These are phyloP conservation scores for Wickerhamomyces bisporus DNA, from an alignment of 805 yeast species.

Conservation along the genomic window DNA sequence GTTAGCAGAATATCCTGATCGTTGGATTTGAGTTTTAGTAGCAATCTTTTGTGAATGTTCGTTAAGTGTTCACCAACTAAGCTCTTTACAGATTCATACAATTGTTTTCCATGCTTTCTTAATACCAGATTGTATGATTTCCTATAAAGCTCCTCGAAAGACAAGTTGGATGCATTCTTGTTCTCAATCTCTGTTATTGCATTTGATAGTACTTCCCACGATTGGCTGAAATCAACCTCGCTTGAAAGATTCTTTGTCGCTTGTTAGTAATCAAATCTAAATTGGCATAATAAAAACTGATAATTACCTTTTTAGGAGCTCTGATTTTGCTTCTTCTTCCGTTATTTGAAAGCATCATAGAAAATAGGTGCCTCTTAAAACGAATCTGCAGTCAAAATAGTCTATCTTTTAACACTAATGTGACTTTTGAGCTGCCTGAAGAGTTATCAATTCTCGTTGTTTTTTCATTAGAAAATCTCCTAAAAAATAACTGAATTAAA, in stretches of 20 bases:
- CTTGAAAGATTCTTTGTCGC: slow-evolving; percentile 25
- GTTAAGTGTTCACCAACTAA: slow-evolving; percentile 45
- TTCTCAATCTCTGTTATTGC: slow-evolving; percentile 71
- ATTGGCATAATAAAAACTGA: too few species aligned
- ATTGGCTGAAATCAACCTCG: slow-evolving; percentile 51
- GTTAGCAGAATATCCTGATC: slow-evolving; percentile 29
- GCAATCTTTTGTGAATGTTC: slow-evolving; percentile 17
- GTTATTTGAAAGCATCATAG: slow-evolving; percentile 21
- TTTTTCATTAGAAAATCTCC: too few species aligned
- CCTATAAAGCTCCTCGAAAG: slow-evolving; percentile 79
- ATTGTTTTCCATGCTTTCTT: slow-evolving; percentile 56
- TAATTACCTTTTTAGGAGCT: slow-evolving; percentile 53
- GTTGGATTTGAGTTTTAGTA: slow-evolving; percentile 9
- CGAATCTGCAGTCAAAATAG: too few species aligned
- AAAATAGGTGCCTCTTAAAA: not conserved
- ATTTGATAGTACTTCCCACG: slow-evolving; percentile 59
- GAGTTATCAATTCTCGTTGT: too few species aligned
- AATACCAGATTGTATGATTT: slow-evolving; percentile 74
- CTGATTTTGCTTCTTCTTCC: slow-evolving; percentile 53
- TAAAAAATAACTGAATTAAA: too few species aligned
- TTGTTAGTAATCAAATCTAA: not conserved
- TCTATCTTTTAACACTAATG: too few species aligned
- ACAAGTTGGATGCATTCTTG: slow-evolving; percentile 65
- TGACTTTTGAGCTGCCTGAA: too few species aligned
- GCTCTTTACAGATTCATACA: slow-evolving; percentile 55